Evolutionary conservation across 257 asterid species (phyloP), one percentile per base, ranked within the genome.

Genomic region (Capsicum chinense): DNA sequence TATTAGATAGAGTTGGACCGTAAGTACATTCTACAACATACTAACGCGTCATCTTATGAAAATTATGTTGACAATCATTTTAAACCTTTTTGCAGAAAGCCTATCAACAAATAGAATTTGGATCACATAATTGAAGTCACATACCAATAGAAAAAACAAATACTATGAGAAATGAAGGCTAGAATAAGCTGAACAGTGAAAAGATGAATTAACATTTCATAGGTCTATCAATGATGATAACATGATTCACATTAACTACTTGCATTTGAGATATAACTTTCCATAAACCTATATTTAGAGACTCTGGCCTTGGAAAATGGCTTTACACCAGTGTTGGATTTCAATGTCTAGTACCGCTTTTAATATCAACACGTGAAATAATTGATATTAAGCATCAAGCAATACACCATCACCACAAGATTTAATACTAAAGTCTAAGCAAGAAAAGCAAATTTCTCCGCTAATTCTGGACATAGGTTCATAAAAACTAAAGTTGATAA

Each of bases 71-170:
- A 21, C 13, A 14, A 37, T 35, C 21, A 67, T 67, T 67, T 71
- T 71, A 71, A 44, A 50, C 35, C 37, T 9, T n/a, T 71, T 44
- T 48, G 58, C 16, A 17, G 39, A 71, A 47, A 44, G 37, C 79
- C 56, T 71, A 44, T n/a, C 79, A 44, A 48, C 79, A 17, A 44
- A 71, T 71, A 71, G 79, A 71, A 71, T 47, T 44, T n/a, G 33
- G 57, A 71, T 71, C 79, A 71, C 79, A 19, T 71, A 44, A 71
- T 44, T 71, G 56, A n/a, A 44, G 79, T 44, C 57, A 47, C 79
- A 39, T 39, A 39, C 44, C 44, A 39, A 39, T 39, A 39, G 44
- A 39, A 39, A 39, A 39, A 39, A 39, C 44, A 39, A 39, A 39
- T 39, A 39, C 3, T 3, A 39, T 39, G 44, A 39, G 44, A 39